phyloP scores from a whole-genome alignment of 73 alveolate genomes.

The Stentor roeselii region DNA sequence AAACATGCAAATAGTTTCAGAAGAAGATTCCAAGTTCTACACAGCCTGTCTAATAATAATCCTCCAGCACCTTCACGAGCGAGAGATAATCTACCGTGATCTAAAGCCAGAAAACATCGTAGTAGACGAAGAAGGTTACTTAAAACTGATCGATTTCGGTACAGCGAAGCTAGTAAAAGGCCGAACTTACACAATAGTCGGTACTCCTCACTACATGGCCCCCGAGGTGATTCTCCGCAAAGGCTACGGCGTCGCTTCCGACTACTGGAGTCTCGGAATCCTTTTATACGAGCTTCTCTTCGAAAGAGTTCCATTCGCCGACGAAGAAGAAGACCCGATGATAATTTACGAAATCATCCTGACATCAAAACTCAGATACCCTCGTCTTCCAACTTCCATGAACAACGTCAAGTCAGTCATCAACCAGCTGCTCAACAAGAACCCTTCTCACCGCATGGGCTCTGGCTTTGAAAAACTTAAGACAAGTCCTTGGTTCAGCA shows the following conservation, averaged over 20 bases:
- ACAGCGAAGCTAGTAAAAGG: no score
- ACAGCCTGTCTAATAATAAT: background rate
- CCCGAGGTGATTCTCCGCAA: constrained; percentile 42
- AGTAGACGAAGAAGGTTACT: constrained; percentile 27
- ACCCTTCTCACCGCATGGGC: no score
- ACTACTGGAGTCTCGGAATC: constrained; percentile 50
- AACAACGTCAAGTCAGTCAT: no score
- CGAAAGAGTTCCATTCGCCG: no score
- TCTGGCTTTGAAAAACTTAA: no score
- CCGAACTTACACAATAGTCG: constrained; percentile 37
- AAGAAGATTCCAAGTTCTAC: constrained; percentile 26
- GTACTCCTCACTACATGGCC: constrained; percentile 54
- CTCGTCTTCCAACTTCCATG: no score
- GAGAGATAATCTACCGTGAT: constrained; percentile 14
- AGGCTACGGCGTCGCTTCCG: constrained; percentile 46
- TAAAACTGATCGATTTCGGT: background rate
- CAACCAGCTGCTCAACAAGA: no score
- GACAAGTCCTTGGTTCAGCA: no score
- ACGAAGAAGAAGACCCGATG: no score
- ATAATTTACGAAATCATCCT: no score
- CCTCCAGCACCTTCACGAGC: constrained; percentile 24
- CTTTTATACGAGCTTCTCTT: constrained; percentile 21
- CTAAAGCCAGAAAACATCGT: constrained; percentile 31
- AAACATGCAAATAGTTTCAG: background rate
- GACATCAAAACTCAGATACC: no score